These are phyloP conservation scores for Solanum hybrid DNA, from an alignment of 305 asterid species.

Conservation along the genomic window DNA sequence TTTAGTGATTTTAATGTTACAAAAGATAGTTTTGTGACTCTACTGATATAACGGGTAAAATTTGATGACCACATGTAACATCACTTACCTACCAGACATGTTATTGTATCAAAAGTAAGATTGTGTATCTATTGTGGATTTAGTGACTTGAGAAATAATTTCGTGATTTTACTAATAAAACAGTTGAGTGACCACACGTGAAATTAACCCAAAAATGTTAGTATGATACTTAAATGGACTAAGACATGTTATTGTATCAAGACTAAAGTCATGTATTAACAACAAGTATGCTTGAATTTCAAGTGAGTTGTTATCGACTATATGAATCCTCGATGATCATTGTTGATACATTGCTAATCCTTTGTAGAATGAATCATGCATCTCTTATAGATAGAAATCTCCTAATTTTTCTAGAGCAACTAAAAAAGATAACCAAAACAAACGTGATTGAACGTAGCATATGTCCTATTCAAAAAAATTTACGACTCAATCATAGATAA, in stretches of 20 bases:
- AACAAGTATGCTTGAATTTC: background rate
- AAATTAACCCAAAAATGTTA: background rate
- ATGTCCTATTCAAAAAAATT: too few relatives aligned
- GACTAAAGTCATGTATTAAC: background rate
- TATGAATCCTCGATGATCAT: background rate
- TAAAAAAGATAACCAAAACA: too few relatives aligned
- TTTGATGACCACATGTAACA: background rate
- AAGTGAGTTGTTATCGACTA: background rate
- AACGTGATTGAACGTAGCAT: too few relatives aligned
- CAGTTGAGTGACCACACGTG: background rate
- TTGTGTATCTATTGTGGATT: too few relatives aligned
- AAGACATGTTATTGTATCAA: background rate
- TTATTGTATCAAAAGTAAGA: background rate
- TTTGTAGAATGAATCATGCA: background rate
- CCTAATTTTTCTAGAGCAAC: too few relatives aligned
- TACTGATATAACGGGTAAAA: background rate
- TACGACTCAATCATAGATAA: too few relatives aligned
- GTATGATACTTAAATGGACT: background rate
- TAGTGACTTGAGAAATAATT: too few relatives aligned
- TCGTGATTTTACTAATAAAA: too few relatives aligned
- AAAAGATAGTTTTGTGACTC: background rate
- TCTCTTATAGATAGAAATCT: too few relatives aligned
- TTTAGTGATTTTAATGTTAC: background rate
- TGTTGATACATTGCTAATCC: background rate
- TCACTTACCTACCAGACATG: background rate